Evolutionary conservation across 2,329 filamentous ascomycete genomes (phyloP), one percentile per base, ranked within the genome.

Genomic region (Colletotrichum sp.): DNA sequence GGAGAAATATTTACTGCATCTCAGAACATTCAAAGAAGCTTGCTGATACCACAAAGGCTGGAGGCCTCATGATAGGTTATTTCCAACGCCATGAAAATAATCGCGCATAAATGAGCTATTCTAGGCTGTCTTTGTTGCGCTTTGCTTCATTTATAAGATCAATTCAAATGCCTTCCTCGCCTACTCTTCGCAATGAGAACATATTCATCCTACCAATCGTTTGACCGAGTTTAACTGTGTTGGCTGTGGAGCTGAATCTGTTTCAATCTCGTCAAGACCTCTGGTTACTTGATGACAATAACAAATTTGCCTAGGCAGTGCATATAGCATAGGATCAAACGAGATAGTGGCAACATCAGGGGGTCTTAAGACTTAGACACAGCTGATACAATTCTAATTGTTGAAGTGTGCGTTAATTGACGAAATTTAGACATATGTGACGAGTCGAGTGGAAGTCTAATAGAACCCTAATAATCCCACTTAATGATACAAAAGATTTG

Each of bases 131-230:
- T 49, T 13, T 49, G 3, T 49, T 49, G 44, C 6, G 10, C 44
- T 21, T 21, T 49, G 1, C 6, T 4, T 49, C n/a, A 4, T 12
- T 12, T 49, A 1, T 2, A 44, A 44, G 39, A 49, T 21, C 44
- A 0, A 21, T 10, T 21, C 2, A 49, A 21, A 49, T 7, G n/a
- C n/a, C n/a, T 49, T 3, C 0, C 0, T 49, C 10, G 6, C n/a
- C 44, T 7, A 49, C 1, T 2, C 10, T 49, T 49, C 5, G 44
- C 44, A 49, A 49, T 21, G 18, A 49, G 44, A 49, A n/a, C n/a
- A 49, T 21, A n/a, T 5, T 6, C 32, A 15, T 15, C 6, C 4
- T 49, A 21, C 44, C 10, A 49, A 12, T 49, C 9, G 9, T 13
- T 13, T 49, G 44, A 13, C 44, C 0, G 39, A 49, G 5, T 7